phyloP scores from a whole-genome alignment of 2,329 filamentous ascomycete genomes.

The Tolypocladium tropicale region DNA sequence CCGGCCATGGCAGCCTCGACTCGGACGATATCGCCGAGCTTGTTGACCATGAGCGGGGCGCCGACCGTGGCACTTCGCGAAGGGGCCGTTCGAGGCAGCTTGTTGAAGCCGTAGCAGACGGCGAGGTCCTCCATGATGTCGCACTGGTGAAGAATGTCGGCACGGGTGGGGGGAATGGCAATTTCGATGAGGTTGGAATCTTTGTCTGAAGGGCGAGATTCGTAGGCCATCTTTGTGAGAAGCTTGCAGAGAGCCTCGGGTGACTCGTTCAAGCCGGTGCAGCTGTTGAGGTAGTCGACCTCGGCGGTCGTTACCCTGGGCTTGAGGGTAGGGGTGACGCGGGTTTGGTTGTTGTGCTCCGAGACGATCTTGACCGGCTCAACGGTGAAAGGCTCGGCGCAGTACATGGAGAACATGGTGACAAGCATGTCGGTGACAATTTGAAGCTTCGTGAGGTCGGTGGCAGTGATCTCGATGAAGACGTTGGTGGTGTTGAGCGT shows the following conservation, averaged over 20 bases:
- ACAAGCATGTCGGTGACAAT: constrained; percentile 94
- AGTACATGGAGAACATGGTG: constrained; percentile 94
- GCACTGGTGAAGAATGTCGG: constrained; percentile 90
- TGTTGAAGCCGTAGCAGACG: constrained; percentile 96
- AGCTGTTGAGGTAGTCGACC: constrained; percentile 87
- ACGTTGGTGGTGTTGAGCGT: constrained; percentile 83
- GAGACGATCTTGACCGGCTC: constrained; percentile 91
- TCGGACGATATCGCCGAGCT: constrained; percentile 84
- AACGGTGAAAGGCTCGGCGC: constrained; percentile 77
- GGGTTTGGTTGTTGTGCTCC: constrained; percentile 75
- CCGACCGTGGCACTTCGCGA: constrained; percentile 80
- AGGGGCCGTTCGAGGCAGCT: constrained; percentile 76
- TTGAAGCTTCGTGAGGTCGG: constrained; percentile 91
- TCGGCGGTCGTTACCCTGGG: constrained; percentile 71
- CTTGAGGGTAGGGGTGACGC: constrained; percentile 72
- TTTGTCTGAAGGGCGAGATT: constrained; percentile 62
- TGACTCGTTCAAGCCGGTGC: constrained; percentile 71
- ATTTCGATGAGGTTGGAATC: constrained; percentile 68
- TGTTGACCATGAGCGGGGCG: constrained; percentile 83
- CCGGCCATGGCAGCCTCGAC: constrained; percentile 85
- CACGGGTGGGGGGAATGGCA: constrained; percentile 75
- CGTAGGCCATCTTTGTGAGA: constrained; percentile 80
- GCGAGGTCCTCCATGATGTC: constrained; percentile 99
- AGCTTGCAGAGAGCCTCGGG: constrained; percentile 68
- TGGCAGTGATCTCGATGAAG: constrained; percentile 94